phyloP scores from a whole-genome alignment of 2,329 filamentous ascomycete genomes.

The Scopulariopsis brevicaulis region DNA sequence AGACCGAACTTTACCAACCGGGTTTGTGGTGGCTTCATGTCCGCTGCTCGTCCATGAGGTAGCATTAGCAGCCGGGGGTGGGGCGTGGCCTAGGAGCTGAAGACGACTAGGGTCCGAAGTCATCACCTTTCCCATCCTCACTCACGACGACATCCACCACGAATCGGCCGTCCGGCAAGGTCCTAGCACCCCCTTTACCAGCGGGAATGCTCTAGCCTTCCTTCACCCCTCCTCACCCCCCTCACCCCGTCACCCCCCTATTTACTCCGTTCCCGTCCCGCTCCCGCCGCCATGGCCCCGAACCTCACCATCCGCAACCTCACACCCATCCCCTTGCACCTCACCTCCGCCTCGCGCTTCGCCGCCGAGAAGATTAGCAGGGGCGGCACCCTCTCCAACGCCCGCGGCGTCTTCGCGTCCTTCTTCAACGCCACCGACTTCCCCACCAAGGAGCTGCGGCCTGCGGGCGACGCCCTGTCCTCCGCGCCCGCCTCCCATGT shows the following conservation, averaged over 20 bases:
- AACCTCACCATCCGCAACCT: slow-evolving; percentile 71
- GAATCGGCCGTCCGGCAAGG: no score
- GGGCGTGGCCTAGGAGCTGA: no score
- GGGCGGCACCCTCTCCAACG: slow-evolving; percentile 31
- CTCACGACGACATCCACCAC: no score
- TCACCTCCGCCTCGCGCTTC: slow-evolving; percentile 66
- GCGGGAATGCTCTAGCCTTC: no score
- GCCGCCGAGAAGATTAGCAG: slow-evolving; percentile 32
- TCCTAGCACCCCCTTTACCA: no score
- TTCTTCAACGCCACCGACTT: slow-evolving; percentile 30
- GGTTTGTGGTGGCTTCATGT: no score
- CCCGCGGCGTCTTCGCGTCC: slow-evolving; percentile 28
- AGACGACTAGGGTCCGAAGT: no score
- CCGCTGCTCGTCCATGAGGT: no score
- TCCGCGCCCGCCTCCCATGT: slow-evolving; percentile 50
- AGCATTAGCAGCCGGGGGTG: no score
- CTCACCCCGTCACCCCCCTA: neutral
- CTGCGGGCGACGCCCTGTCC: slow-evolving; percentile 49
- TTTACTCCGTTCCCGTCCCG: neutral
- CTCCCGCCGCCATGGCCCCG: slow-evolving; percentile 15
- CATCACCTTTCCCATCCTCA: no score
- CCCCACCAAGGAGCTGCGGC: slow-evolving; percentile 16
- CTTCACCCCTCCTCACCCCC: neutral
- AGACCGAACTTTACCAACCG: no score
- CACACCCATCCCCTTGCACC: slow-evolving; percentile 58